A percentile compares a stretch with the other conserved stretches of the same genome.
phyloP scores from a whole-genome alignment of 2,329 filamentous ascomycete species.

The Penicillium italicum region DNA sequence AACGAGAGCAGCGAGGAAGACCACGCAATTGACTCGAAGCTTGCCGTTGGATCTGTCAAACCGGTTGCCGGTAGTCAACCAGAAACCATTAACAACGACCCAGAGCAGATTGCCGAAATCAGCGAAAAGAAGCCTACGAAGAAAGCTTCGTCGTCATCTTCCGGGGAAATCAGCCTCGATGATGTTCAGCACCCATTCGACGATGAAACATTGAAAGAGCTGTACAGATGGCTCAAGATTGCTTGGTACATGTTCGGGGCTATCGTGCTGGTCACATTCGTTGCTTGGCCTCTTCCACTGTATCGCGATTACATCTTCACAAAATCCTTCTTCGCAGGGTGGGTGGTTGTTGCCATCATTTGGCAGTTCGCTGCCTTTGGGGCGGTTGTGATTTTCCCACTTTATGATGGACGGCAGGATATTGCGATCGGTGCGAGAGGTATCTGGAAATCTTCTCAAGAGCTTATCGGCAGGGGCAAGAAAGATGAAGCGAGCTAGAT shows the following conservation, averaged over 20 bases:
- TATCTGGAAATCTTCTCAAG: slow-evolving; percentile 11
- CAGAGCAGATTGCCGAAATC: neutral
- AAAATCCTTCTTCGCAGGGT: slow-evolving; percentile 46
- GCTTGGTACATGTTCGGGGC: slow-evolving; percentile 42
- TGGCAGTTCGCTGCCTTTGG: slow-evolving; percentile 50
- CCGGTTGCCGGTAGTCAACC: neutral
- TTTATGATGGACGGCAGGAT: slow-evolving; percentile 47
- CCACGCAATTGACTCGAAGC: neutral
- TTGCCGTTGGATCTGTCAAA: neutral
- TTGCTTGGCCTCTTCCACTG: slow-evolving; percentile 51
- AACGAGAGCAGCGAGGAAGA: slow-evolving; percentile 11
- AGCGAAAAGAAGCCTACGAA: neutral
- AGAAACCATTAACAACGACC: neutral
- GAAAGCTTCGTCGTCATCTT: neutral
- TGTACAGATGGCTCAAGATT: slow-evolving; percentile 40
- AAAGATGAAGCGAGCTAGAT: neutral
- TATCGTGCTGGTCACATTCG: slow-evolving; percentile 46
- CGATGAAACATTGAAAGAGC: slow-evolving; percentile 31
- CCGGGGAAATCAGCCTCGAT: slow-evolving; percentile 30
- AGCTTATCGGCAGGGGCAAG: neutral
- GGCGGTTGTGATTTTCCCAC: slow-evolving; percentile 47
- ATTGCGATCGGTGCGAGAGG: slow-evolving; percentile 35
- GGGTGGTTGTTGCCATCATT: slow-evolving; percentile 45
- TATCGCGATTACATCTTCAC: slow-evolving; percentile 51
- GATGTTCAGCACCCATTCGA: slow-evolving; percentile 47